Evolutionary conservation across 805 yeast species (phyloP).

Genomic region (Yamadazyma scolyti): DNA sequence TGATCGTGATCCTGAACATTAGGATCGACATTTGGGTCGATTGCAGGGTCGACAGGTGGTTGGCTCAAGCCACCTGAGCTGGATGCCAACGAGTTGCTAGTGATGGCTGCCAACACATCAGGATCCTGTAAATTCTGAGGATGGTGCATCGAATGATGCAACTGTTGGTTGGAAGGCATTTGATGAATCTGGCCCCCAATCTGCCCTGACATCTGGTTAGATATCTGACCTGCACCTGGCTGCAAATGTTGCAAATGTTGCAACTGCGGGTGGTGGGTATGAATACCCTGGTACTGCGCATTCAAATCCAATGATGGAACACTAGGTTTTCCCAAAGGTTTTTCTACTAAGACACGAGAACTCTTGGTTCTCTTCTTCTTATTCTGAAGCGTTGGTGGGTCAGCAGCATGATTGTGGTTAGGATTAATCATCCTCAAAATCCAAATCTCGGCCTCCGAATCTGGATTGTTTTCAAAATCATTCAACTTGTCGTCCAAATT

Average conservation of each 20-base stretch:
- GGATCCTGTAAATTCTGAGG: slow-evolving; percentile 30
- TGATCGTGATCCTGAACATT: slow-evolving; percentile 41
- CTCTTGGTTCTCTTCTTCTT: slow-evolving; percentile 39
- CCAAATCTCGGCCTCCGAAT: slow-evolving; percentile 35
- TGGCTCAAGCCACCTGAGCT: slow-evolving; percentile 21
- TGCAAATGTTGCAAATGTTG: slow-evolving; percentile 16
- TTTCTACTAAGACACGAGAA: slow-evolving; percentile 41
- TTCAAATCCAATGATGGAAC: slow-evolving; percentile 7
- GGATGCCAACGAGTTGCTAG: slow-evolving; percentile 14
- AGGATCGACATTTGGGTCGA: slow-evolving; percentile 43
- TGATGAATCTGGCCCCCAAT: slow-evolving; percentile 7
- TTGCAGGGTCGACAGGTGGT: slow-evolving; percentile 37
- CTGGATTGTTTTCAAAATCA: slow-evolving; percentile 12
- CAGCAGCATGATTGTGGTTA: slow-evolving; percentile 43
- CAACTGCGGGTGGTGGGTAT: slow-evolving; percentile 8
- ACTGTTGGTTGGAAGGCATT: too few relatives aligned
- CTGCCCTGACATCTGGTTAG: too few relatives aligned
- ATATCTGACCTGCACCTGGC: too few relatives aligned
- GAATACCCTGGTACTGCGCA: slow-evolving; percentile 4
- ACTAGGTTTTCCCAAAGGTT: slow-evolving; percentile 26
- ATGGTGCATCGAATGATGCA: too few relatives aligned
- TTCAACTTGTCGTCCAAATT: slow-evolving; percentile 24
- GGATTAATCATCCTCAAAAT: slow-evolving; percentile 45
- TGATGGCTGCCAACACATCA: slow-evolving; percentile 40
- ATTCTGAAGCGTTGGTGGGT: slow-evolving; percentile 30